Evolutionary conservation across 148 eudicot genomes (phyloP).

Genomic region (Hydrangea macrophylla): DNA sequence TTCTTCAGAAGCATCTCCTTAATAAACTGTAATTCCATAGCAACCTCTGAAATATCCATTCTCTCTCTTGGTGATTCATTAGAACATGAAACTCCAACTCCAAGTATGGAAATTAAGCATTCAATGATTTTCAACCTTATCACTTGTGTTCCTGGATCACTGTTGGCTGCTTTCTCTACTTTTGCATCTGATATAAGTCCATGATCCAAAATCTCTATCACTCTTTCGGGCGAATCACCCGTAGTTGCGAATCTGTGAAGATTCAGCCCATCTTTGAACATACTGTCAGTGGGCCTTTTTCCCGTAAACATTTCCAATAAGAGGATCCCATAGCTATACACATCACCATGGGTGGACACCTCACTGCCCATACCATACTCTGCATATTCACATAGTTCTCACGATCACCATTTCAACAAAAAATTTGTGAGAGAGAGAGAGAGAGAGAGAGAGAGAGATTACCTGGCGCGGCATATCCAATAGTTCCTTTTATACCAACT

Average conservation of each 20-base stretch:
- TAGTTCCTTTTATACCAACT: constrained; percentile 20
- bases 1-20: too few relatives aligned
- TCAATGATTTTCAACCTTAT: too few relatives aligned
- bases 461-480: too few relatives aligned
- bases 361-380: constrained; percentile 18
- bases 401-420: background rate
- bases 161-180: background rate
- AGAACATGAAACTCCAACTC: constrained; percentile 15
- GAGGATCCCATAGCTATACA: constrained; percentile 25
- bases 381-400: background rate
- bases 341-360: constrained; percentile 2
- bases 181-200: background rate
- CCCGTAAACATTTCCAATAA: constrained; percentile 30
- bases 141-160: too few relatives aligned
- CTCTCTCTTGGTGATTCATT: constrained; percentile 18
- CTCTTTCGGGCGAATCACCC: constrained; percentile 9
- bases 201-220: constrained; percentile 12
- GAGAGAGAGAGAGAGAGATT: too few relatives aligned
- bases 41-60: constrained; percentile 17
- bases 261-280: constrained; percentile 15
- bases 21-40: background rate
- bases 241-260: constrained; percentile 14
- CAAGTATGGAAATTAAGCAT: constrained; percentile 1
- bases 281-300: constrained; percentile 18
- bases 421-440: too few relatives aligned